A percentile compares a stretch with the other conserved stretches of the same genome.
Conservation (phyloP, 75 land plant species). For the Cunninghamia lanceolata region DNA sequence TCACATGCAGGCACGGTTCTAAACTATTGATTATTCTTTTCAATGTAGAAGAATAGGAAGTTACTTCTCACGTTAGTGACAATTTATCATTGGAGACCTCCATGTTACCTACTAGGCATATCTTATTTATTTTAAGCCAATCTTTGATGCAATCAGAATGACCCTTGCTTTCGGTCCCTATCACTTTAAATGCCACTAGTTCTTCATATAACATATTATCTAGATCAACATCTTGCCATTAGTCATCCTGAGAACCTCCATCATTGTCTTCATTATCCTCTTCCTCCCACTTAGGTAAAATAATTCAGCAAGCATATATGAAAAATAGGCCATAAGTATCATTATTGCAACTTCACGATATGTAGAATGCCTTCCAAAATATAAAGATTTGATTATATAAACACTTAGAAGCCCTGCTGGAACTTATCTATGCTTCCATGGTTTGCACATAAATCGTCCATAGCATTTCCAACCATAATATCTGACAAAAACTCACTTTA, state of each 20-base stretch:
- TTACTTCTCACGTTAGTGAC: neutral
- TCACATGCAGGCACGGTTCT: too few species aligned
- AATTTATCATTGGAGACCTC: slow-evolving; percentile 41
- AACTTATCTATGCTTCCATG: too few species aligned
- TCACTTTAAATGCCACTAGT: slow-evolving; percentile 74
- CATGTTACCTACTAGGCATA: slow-evolving; percentile 71
- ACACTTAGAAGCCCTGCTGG: too few species aligned
- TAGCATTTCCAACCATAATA: too few species aligned
- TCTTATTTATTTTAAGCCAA: slow-evolving; percentile 90
- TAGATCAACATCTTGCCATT: slow-evolving; percentile 91
- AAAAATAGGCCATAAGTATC: too few species aligned
- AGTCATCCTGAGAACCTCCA: slow-evolving; percentile 48
- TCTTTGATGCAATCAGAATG: slow-evolving; percentile 79
- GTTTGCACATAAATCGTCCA: too few species aligned
- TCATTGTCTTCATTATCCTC: slow-evolving; percentile 31
- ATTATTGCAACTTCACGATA: too few species aligned
- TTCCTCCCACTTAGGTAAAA: too few species aligned
- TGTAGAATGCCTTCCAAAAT: too few species aligned
- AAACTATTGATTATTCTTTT: neutral
- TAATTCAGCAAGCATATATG: too few species aligned
- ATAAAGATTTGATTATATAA: too few species aligned
- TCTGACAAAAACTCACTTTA: too few species aligned
- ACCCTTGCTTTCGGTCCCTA: slow-evolving; percentile 85
- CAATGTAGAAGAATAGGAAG: neutral
- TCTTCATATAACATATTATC: slow-evolving; percentile 90